Conservation (phyloP, 192 early-diverging fungal genomes). For the Dissophora globulifera region DNA sequence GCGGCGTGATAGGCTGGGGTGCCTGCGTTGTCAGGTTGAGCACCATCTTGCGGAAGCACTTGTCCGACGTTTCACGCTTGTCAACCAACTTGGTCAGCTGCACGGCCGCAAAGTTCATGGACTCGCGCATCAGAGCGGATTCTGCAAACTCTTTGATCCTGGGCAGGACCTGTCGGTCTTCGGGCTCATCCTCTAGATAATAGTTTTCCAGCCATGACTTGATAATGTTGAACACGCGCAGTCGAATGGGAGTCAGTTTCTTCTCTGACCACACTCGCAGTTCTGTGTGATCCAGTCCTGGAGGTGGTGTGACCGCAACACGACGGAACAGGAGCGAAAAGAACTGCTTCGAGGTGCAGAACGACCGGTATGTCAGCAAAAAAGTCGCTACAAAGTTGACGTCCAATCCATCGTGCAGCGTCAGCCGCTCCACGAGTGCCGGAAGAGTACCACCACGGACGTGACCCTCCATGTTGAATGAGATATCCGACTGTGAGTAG, state of each 20-base stretch:
- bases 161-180: conserved; percentile 74
- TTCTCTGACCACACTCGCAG: conserved; percentile 79
- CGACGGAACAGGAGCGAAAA: conserved; percentile 80
- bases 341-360: conserved; percentile 81
- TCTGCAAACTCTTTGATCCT: conserved; percentile 80
- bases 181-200: conserved; percentile 75
- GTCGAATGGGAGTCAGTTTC: conserved; percentile 89
- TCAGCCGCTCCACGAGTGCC: conserved; percentile 90
- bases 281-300: conserved; percentile 69
- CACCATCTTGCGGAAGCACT: conserved; percentile 69
- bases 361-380: conserved; percentile 95
- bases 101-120: conserved; percentile 66
- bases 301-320: conserved; percentile 81
- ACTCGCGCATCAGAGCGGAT: conserved; percentile 73
- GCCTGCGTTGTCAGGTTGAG: conserved; percentile 68
- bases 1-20: conserved; percentile 86
- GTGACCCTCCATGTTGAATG: conserved; percentile 88
- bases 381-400: conserved; percentile 88
- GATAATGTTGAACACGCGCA: conserved; percentile 93
- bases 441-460: conserved; percentile 90
- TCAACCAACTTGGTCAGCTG: conserved; percentile 47
- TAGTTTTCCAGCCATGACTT: conserved; percentile 96
- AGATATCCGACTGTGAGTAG: conserved; percentile 74
- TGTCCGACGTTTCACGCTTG: conserved; percentile 60
- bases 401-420: conserved; percentile 90